phyloP scores from a whole-genome alignment of 352 stramenopile species.

The Ochromonadaceae sp. region DNA sequence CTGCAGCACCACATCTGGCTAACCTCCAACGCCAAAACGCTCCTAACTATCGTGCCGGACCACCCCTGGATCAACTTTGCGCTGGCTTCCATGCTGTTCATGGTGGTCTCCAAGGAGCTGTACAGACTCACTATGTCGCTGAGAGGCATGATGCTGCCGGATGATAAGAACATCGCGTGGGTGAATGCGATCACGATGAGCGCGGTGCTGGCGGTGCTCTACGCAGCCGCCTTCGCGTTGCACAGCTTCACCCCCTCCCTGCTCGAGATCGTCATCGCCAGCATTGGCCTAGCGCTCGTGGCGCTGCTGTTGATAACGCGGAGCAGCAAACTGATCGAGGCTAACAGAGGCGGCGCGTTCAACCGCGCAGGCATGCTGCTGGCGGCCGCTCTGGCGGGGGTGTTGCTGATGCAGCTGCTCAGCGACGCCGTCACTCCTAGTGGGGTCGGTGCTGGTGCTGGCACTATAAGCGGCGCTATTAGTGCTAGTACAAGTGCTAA shows the following conservation, averaged over 20 bases:
- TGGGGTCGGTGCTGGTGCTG: too few relatives aligned
- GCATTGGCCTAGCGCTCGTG: not conserved
- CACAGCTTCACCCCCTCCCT: constrained; percentile 4
- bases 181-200: not conserved
- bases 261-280: constrained; percentile 4
- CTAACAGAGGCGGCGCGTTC: not conserved
- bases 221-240: not conserved
- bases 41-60: constrained; percentile 47
- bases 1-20: constrained; percentile 76
- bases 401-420: too few relatives aligned
- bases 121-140: constrained; percentile 32
- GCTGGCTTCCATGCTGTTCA: constrained; percentile 52
- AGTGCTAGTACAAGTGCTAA: too few relatives aligned
- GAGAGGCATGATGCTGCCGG: constrained; percentile 34
- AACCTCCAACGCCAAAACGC: constrained; percentile 63
- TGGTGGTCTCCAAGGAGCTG: constrained; percentile 39
- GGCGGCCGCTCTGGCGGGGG: too few relatives aligned
- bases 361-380: too few relatives aligned
- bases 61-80: constrained; percentile 48
- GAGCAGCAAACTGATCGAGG: not conserved
- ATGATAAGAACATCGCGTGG: constrained; percentile 22
- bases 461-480: too few relatives aligned
- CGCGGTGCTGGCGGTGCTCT: constrained; percentile 16
- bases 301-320: constrained; percentile 8
- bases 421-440: too few relatives aligned